phyloP scores from a whole-genome alignment of 805 yeast genomes.

The Nakazawaea holstii region DNA sequence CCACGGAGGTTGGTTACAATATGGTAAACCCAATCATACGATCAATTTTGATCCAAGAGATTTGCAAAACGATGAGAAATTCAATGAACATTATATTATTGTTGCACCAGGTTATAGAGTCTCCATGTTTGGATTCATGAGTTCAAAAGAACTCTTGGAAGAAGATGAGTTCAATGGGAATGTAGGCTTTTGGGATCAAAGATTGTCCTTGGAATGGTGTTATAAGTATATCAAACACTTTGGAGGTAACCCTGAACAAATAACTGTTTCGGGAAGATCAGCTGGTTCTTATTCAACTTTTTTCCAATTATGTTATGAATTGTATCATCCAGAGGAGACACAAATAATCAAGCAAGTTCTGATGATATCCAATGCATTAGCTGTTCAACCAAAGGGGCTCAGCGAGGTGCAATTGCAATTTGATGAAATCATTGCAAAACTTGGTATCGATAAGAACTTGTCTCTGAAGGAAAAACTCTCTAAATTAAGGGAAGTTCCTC shows the following conservation, averaged over 20 bases:
- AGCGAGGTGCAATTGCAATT: conserved; percentile 31
- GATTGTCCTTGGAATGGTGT: conserved; percentile 41
- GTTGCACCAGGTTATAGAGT: conserved; percentile 36
- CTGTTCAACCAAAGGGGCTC: conserved; percentile 33
- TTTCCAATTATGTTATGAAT: conserved; percentile 36
- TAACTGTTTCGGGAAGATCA: conserved; percentile 41
- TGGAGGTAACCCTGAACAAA: conserved; percentile 39
- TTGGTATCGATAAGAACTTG: conserved; percentile 16
- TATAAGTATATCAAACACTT: conserved; percentile 34
- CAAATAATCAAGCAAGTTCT: conserved; percentile 35
- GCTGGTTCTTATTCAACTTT: conserved; percentile 42
- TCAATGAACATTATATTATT: conserved; percentile 28
- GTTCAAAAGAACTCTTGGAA: conserved; percentile 31
- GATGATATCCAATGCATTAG: conserved; percentile 31
- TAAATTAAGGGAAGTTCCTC: conserved; percentile 12
- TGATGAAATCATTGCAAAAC: conserved; percentile 26
- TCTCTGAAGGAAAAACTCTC: conserved; percentile 17
- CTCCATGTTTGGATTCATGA: conserved; percentile 31
- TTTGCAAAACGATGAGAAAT: conserved; percentile 22
- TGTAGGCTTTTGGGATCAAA: conserved; percentile 44
- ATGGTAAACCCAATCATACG: conserved; percentile 23
- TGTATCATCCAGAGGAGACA: conserved; percentile 32
- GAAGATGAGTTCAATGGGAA: conserved; percentile 22
- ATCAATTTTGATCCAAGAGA: conserved; percentile 17
- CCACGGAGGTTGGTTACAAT: conserved; percentile 41